Percentiles rank a stretch among this genome's conserved stretches.
Evolutionary conservation across 2,329 filamentous ascomycete genomes (phyloP).

Genomic region (Beauveria scarabaeidicola): DNA sequence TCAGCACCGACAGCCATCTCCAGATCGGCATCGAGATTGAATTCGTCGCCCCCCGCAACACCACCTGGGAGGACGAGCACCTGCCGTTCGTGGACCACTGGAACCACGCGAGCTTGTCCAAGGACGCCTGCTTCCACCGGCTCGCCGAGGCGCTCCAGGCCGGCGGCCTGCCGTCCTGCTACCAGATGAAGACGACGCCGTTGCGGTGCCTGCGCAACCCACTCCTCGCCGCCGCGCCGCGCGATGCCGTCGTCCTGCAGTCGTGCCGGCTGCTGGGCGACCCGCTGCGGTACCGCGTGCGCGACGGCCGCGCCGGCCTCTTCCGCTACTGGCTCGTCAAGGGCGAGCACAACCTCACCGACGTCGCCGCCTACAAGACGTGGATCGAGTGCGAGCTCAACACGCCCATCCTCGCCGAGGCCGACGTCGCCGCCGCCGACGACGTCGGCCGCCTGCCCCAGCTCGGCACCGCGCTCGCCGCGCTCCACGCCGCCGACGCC

Average conservation of each 20-base stretch:
- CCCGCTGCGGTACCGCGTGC: not conserved
- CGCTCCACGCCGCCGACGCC: not conserved
- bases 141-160: not conserved
- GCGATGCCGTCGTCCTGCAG: not conserved
- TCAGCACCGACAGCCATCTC: not conserved
- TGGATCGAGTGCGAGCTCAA: conserved; percentile 10
- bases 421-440: not conserved
- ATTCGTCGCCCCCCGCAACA: conserved; percentile 12
- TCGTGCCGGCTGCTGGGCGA: not conserved
- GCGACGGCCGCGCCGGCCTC: not conserved
- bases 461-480: conserved; percentile 10
- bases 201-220: not conserved
- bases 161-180: not conserved
- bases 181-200: not conserved
- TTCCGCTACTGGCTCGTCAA: conserved; percentile 1
- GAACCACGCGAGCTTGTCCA: not conserved
- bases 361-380: not conserved
- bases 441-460: not conserved
- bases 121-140: conserved; percentile 2
- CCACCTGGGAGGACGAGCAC: not conserved
- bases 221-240: not conserved
- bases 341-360: not conserved
- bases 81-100: not conserved
- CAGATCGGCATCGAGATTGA: conserved; percentile 15
- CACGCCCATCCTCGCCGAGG: conserved; percentile 13